Evolutionary conservation across 768 basidiomycete genomes (phyloP), one percentile per base, ranked within the genome.

Genomic region (Boletus reticuloceps): DNA sequence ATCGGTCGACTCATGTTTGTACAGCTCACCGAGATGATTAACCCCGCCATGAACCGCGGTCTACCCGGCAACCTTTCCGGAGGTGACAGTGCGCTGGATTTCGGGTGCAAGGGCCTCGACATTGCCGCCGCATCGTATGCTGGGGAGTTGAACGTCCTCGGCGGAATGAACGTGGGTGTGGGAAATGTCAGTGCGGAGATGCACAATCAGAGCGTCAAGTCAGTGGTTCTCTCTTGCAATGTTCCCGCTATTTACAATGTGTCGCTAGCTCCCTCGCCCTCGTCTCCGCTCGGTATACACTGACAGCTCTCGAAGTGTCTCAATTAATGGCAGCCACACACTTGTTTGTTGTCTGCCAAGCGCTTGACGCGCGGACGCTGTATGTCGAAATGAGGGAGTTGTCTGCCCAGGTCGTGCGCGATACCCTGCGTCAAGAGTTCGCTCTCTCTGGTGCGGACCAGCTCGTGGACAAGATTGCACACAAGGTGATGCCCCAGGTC

Each of bases 121-220:
- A 94, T 94, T 56, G 88, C 85, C 41, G 79, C 82, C 6, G 91
- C 92, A 10, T 86, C 92, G 0, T 94, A 94, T 66, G 81, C 86
- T 3, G 77, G 86, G 44, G 92, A 94, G 70, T 81, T 94, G 32
- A 91, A 91, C 29, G 86, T 81, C 64, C 79, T 93, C 25, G 91
- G 69, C 6, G 69, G 69, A 14, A 89, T 83, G 73, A 91, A 92
- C 0, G 91, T 94, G 12, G 88, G 87, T 4, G 90, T 89, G 0
- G 86, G 89, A 61, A 83, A 91, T 47, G 90, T 94, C 64, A 88
- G 86, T 2, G 91, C 91, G 1, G 91, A 94, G 73, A 91, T 93
- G 88, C 89, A 92, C 66, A 94, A 94, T 62, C 92, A 94, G 70
- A 88, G 92, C 42, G 82, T 94, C 70, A 94, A 94, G 89, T 91